Evolutionary conservation across 345 rosid genomes (phyloP).

Genomic region (Lepidium africanum): DNA sequence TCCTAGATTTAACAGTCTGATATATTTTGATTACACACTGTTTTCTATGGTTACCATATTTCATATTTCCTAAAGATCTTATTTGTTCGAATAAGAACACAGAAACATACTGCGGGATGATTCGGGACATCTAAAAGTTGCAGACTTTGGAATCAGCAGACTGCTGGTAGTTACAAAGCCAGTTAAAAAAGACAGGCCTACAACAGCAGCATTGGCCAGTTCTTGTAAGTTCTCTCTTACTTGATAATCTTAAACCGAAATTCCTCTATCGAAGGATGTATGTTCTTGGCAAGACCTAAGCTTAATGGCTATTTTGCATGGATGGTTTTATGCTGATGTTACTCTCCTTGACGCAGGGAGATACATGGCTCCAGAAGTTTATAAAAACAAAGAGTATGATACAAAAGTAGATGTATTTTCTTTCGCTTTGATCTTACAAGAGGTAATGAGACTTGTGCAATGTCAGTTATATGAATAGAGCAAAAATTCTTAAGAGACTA

Average conservation of each 20-base stretch:
- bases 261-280: neutral
- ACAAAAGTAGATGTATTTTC: constrained; percentile 82
- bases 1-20: constrained; percentile 1
- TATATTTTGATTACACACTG: neutral
- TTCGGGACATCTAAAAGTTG: constrained; percentile 92
- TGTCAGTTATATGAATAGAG: neutral
- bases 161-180: constrained; percentile 49
- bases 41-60: neutral
- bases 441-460: constrained; percentile 34
- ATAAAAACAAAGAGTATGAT: constrained; percentile 67
- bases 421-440: constrained; percentile 76
- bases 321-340: neutral
- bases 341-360: constrained; percentile 37
- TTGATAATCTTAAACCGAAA: neutral
- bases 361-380: constrained; percentile 82
- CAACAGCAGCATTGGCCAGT: constrained; percentile 41
- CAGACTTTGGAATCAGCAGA: constrained; percentile 93
- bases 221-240: constrained; percentile 46
- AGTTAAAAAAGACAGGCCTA: constrained; percentile 50
- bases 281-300: neutral
- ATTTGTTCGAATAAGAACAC: constrained; percentile 48
- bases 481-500: no score
- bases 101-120: constrained; percentile 94
- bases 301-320: neutral
- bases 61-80: constrained; percentile 28